A percentile compares a stretch with the other conserved stretches of the same genome.
phyloP scores from a whole-genome alignment of 208 protist genomes.

The Acanthamoeba quina region DNA sequence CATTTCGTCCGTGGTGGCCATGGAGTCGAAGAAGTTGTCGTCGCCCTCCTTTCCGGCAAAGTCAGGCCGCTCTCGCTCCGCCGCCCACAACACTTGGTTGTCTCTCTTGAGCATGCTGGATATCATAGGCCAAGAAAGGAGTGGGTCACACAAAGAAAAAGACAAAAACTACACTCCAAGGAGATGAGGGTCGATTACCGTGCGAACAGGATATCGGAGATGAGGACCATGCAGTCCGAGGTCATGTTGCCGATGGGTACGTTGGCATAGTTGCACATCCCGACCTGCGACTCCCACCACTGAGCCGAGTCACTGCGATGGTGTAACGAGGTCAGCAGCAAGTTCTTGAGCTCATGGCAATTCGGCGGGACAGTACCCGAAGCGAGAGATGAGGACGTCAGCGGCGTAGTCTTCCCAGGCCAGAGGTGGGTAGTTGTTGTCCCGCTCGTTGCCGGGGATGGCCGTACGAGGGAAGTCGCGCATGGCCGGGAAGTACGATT shows the following conservation, averaged over 20 bases:
- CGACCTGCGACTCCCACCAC: conserved; percentile 78
- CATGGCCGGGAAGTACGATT: conserved; percentile 60
- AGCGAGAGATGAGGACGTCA: conserved; percentile 54
- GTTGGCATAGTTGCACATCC: conserved; percentile 85
- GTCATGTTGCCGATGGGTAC: conserved; percentile 89
- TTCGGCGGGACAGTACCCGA: neutral
- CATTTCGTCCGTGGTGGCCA: conserved; percentile 74
- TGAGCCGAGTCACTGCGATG: conserved; percentile 14
- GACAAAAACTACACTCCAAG: neutral
- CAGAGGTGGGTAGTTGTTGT: conserved; percentile 66
- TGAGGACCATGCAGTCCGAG: conserved; percentile 75
- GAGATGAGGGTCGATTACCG: neutral
- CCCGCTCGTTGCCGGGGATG: conserved; percentile 59
- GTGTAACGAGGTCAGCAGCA: too few species aligned
- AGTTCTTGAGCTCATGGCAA: too few species aligned
- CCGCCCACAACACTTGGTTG: conserved; percentile 88
- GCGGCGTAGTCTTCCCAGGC: conserved; percentile 64
- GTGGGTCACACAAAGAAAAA: neutral
- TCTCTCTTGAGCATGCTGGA: conserved; percentile 71
- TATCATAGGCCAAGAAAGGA: neutral
- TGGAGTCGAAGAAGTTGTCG: conserved; percentile 82
- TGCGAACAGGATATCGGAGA: conserved; percentile 81
- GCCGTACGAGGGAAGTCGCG: conserved; percentile 41
- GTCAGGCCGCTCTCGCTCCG: conserved; percentile 85
- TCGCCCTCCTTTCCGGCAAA: conserved; percentile 88